Conservation (phyloP, 2,329 filamentous ascomycete genomes). For the Alternaria atra region DNA sequence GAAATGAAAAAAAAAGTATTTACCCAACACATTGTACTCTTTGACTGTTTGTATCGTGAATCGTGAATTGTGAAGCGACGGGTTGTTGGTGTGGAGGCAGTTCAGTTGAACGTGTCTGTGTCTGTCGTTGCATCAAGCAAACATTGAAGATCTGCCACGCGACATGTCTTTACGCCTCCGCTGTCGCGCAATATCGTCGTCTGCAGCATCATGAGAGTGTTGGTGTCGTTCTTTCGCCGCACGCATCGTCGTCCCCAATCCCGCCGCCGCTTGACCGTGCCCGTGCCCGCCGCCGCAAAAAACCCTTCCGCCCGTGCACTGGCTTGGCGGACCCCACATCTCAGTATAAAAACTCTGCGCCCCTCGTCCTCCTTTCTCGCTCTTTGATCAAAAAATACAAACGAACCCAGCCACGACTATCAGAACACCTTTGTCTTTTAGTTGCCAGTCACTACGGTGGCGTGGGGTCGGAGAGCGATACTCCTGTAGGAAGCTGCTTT, state of each 20-base stretch:
- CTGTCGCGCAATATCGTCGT: not conserved
- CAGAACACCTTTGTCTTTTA: constrained; percentile 63
- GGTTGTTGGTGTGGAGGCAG: not conserved
- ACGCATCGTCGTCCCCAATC: not conserved
- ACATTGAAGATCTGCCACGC: not conserved
- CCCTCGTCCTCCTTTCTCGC: constrained; percentile 52
- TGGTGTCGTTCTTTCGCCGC: not conserved
- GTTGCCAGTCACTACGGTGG: constrained; percentile 72
- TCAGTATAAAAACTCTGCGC: constrained; percentile 33
- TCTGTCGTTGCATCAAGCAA: not conserved
- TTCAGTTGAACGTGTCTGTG: not conserved
- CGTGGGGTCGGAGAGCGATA: constrained; percentile 69
- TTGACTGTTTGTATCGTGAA: not conserved
- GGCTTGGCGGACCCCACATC: constrained; percentile 13
- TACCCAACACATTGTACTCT: not conserved
- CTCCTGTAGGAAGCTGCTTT: constrained; percentile 73
- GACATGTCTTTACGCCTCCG: not conserved
- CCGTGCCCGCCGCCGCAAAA: constrained; percentile 2
- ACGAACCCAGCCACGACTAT: constrained; percentile 75
- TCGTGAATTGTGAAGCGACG: not conserved
- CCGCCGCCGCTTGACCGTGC: not conserved
- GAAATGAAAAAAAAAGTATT: constrained; percentile 6
- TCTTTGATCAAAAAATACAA: constrained; percentile 65
- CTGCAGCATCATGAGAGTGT: not conserved
- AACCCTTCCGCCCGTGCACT: constrained; percentile 1